Base-by-base conservation (phyloP, 768 basidiomycete species). In the Tricholoma bakamatsutake region DNA sequence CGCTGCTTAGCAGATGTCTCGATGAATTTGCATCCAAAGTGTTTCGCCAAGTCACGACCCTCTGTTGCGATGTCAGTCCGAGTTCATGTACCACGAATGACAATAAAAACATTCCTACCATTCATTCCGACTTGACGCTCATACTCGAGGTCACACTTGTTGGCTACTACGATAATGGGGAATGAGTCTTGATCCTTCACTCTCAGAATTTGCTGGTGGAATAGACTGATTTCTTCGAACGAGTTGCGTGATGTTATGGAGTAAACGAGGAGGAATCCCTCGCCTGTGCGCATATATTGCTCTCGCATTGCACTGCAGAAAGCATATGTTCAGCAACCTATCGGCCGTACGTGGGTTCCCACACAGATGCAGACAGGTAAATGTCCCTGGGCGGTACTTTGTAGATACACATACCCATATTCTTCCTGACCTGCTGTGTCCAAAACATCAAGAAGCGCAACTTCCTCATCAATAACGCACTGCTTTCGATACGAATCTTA, bases 231-330 rank as follows among this genome's bases (percentile, higher is more conserved):
- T 80, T 98, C 93, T 72, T 98, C 93, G 67, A 98, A 98, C 48
- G 95, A 96, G 71, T 91, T 89, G 62, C 95, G 87, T 28, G 93
- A 93, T 13, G 96, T 96, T 73, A 97, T 98, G 51, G 93, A 93
- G 73, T 98, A 98, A 57, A 98, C 93, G 59, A 98, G 84, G 42
- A 98, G 82, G 80, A 98, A 98, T 8, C 95, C 96, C 72, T 98
- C 95, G 56, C 96, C 96, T 27, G 94, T 93, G 52, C 93, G 85
- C 94, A 98, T 98, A 76, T 98, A 98, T 67, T 98, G 95, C 67
- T 98, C 96, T 46, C 96, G 87, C 96, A 98, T 98, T 28, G 96
- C 96, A 55, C 93, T 95, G 67, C 49, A 57, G 17, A 59, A 34
- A 9, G 24, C 53, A 46, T 15, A 37, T 37, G 35, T 37, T 37